Base-by-base conservation (phyloP, 2,329 filamentous ascomycete genomes). In the Trichoderma harzianum region DNA sequence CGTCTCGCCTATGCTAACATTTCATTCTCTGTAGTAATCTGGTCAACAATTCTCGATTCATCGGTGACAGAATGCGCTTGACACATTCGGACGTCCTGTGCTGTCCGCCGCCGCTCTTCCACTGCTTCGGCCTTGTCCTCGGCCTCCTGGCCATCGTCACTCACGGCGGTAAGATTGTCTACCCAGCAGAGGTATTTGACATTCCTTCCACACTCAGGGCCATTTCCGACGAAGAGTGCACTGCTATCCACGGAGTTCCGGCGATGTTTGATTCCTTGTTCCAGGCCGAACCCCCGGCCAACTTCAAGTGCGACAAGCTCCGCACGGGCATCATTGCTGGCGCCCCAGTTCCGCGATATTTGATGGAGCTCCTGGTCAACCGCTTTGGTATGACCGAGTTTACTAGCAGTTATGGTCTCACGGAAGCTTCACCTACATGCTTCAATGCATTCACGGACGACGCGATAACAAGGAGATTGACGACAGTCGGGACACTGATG, bases 51-150 rank as follows among this genome's bases (percentile, higher is more conserved):
- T 86, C 89, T 8, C 87, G 90, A 34, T 92, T 92, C 81, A 91
- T 92, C 64, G 92, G 92, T 69, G 91, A 93, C 79, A 88, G 92
- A 57, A 92, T 94, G 91, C 86, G 88, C 7, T 85, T 95, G 18
- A 90, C 88, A 0, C 82, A 87, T 3, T 83, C 85, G 60, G 92
- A 95, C 77, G 84, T 91, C 8, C 85, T 96, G 12, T 95, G 93
- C 83, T 96, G 93, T 79, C 93, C 93, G 3, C 93, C 93, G 0
- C 93, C 93, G 0, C 86, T 96, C 4, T 96, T 96, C 84, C 93
- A 96, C 83, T 95, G 92, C 83, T 95, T 95, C 78, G 93, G 93
- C 1, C 87, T 95, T 8, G 92, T 95, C 1, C 87, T 94, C 3
- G 93, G 93, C 10, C 85, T 95, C 58, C 86, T 95, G 70, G 90